Evolutionary conservation across 495 filamentous ascomycete genomes (phyloP).

Genomic region (Penicillium diatomitis): DNA sequence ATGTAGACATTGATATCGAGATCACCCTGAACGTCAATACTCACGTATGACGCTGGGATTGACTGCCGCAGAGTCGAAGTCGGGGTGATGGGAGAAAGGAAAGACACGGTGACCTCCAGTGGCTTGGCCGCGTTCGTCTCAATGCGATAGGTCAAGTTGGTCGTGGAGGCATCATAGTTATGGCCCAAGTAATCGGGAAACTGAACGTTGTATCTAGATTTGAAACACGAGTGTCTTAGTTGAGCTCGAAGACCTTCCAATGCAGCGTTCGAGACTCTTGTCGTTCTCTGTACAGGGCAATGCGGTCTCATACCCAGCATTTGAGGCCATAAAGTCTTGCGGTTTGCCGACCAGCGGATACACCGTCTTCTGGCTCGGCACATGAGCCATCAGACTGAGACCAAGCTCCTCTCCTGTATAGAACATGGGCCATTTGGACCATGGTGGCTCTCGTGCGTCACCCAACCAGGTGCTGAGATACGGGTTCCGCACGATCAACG

Average conservation of each 20-base stretch:
- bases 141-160: conserved; percentile 79
- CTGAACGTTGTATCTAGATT: conserved; percentile 50
- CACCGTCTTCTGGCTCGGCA: conserved; percentile 60
- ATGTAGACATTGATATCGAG: conserved; percentile 74
- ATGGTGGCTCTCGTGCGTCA: conserved; percentile 72
- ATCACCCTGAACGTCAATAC: conserved; percentile 60
- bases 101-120: conserved; percentile 64
- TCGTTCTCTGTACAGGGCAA: too few relatives aligned
- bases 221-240: too few relatives aligned
- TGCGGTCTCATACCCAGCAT: conserved; percentile 30
- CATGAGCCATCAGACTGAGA: conserved; percentile 67
- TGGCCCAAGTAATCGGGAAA: conserved; percentile 68
- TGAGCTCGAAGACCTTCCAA: not conserved
- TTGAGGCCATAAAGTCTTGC: conserved; percentile 60
- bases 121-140: conserved; percentile 30
- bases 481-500: conserved; percentile 81
- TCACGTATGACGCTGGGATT: conserved; percentile 80
- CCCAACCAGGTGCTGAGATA: conserved; percentile 86
- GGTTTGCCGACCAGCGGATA: conserved; percentile 83
- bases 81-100: conserved; percentile 87
- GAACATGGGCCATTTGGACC: conserved; percentile 91
- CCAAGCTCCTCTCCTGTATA: conserved; percentile 83
- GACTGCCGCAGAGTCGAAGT: conserved; percentile 86
- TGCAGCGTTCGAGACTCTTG: too few relatives aligned
- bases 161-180: conserved; percentile 86